A percentile compares a stretch with the other conserved stretches of the same genome.
These are phyloP conservation scores for Arxiozyma slooffiae DNA, from an alignment of 1,139 yeast genomes.

Conservation along the genomic window DNA sequence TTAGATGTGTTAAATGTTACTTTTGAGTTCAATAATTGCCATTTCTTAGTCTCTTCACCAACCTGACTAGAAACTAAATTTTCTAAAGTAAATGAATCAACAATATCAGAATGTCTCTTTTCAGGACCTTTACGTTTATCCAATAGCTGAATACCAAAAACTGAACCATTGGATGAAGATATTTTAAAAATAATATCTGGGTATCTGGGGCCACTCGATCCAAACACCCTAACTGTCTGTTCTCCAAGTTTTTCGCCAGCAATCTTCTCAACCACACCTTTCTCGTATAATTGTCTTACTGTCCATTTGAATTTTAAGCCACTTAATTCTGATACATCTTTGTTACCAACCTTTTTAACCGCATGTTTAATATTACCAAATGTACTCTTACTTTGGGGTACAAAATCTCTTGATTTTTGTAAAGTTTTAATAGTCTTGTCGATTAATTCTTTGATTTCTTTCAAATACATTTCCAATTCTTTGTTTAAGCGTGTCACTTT, in stretches of 20 bases:
- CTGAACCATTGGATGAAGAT: conserved; percentile 48
- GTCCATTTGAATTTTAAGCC: conserved; percentile 45
- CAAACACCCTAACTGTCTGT: conserved; percentile 34
- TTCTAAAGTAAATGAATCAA: conserved; percentile 23
- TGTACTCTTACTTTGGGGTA: conserved; percentile 21
- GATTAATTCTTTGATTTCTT: conserved; percentile 11
- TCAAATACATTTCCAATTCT: conserved; percentile 8
- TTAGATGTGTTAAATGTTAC: conserved; percentile 19
- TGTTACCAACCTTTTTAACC: conserved; percentile 33
- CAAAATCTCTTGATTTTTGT: conserved; percentile 17
- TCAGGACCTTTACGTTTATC: conserved; percentile 24
- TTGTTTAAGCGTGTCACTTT: conserved; percentile 12
- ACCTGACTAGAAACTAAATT: conserved; percentile 21
- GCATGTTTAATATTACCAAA: conserved; percentile 47
- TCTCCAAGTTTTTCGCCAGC: conserved; percentile 40
- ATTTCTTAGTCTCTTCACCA: conserved; percentile 12
- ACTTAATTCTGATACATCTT: conserved; percentile 11
- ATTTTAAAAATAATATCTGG: conserved; percentile 64
- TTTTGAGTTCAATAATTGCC: conserved; percentile 18
- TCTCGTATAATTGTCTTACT: conserved; percentile 65
- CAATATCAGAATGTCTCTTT: conserved; percentile 15
- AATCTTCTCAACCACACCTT: conserved; percentile 54
- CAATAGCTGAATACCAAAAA: conserved; percentile 23
- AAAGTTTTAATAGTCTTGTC: conserved; percentile 13
- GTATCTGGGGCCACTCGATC: conserved; percentile 41